Percentiles rank a stretch among this genome's conserved stretches.
These are phyloP conservation scores for Begonia loranthoides DNA, from an alignment of 306 rosid genomes.

Conservation along the genomic window DNA sequence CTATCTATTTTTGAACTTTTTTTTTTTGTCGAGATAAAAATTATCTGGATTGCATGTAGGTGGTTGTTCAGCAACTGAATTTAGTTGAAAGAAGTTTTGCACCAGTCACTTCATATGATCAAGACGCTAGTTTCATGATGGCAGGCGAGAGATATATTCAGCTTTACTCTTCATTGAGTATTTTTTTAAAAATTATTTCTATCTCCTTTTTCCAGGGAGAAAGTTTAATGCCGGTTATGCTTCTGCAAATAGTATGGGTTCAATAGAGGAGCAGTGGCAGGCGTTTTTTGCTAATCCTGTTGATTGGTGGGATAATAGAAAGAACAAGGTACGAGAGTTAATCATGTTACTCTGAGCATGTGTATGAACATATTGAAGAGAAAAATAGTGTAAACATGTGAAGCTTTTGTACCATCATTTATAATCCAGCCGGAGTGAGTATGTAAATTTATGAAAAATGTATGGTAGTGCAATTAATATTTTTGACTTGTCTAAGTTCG, in stretches of 20 bases:
- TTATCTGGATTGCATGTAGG: constrained; percentile 29
- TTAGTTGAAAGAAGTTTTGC: constrained; percentile 47
- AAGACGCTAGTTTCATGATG: constrained; percentile 28
- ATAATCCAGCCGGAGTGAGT: too few relatives aligned
- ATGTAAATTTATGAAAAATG: too few relatives aligned
- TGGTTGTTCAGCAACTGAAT: constrained; percentile 72
- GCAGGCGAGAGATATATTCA: constrained; percentile 30
- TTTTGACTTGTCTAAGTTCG: too few relatives aligned
- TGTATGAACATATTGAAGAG: too few relatives aligned
- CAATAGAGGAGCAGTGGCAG: constrained; percentile 71
- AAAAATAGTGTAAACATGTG: too few relatives aligned
- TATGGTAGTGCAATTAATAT: too few relatives aligned
- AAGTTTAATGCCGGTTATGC: constrained; percentile 19
- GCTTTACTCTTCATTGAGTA: background rate
- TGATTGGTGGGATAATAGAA: constrained; percentile 59
- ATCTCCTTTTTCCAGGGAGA: constrained; percentile 25
- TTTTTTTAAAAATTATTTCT: background rate
- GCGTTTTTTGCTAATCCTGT: constrained; percentile 48
- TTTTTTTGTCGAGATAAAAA: constrained; percentile 5
- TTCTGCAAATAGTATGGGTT: constrained; percentile 29
- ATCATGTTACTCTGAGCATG: too few relatives aligned
- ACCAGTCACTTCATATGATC: constrained; percentile 21
- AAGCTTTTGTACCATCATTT: too few relatives aligned
- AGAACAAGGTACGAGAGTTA: constrained; percentile 29
- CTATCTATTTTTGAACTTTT: constrained; percentile 1